phyloP scores from a whole-genome alignment of 2,329 filamentous ascomycete species.

The Aureobasidium sp. region DNA sequence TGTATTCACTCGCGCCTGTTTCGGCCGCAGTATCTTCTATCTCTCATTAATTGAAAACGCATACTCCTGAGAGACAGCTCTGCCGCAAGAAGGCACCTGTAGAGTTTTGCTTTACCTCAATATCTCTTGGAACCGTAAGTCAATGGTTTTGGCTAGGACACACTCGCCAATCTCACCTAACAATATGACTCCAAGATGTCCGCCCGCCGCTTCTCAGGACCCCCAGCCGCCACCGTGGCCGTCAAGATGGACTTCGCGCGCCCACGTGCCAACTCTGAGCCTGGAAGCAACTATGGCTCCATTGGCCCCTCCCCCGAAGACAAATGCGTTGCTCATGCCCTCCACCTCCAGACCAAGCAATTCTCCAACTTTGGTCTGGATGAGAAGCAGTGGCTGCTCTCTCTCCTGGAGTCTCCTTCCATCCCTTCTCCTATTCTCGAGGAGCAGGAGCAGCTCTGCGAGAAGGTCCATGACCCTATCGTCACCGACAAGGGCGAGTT shows the following conservation, averaged over 20 bases:
- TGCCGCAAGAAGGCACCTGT: background rate
- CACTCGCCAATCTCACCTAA: background rate
- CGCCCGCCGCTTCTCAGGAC: background rate
- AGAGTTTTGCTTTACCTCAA: background rate
- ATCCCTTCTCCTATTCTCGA: background rate
- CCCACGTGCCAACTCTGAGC: constrained; percentile 5
- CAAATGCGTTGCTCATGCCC: background rate
- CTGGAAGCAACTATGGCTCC: background rate
- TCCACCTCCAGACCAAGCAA: background rate
- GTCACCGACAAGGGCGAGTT: constrained; percentile 21
- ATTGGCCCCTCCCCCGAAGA: background rate
- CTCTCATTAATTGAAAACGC: background rate
- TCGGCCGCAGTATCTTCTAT: background rate
- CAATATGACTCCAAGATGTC: background rate
- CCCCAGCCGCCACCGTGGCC: background rate
- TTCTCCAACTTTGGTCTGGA: background rate
- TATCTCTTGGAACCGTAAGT: background rate
- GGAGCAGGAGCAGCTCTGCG: background rate
- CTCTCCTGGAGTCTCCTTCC: background rate
- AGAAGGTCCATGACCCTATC: constrained; percentile 10
- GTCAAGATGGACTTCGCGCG: background rate
- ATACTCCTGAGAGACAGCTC: background rate
- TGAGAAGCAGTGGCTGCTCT: background rate
- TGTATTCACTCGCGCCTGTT: background rate
- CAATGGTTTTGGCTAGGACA: background rate